Conservation (phyloP, 2,329 filamentous ascomycete species). For the Calcarisporium arbuscula region DNA sequence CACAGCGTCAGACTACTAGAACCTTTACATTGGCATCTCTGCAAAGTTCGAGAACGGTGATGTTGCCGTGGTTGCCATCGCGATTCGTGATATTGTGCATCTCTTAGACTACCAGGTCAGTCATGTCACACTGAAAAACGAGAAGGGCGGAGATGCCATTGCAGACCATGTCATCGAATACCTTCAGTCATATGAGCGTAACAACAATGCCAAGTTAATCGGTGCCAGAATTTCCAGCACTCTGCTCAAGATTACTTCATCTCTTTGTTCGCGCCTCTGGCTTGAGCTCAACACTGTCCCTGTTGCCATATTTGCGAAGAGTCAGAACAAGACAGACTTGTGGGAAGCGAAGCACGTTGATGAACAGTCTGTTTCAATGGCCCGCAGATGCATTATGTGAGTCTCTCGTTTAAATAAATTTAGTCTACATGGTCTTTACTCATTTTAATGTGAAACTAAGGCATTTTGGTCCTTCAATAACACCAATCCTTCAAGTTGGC, state of each 20-base stretch:
- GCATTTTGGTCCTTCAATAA: slow-evolving; percentile 65
- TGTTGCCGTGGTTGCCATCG: slow-evolving; percentile 56
- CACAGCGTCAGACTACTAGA: too few species aligned
- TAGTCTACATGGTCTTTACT: too few species aligned
- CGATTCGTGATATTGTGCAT: slow-evolving; percentile 69
- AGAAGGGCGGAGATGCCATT: slow-evolving; percentile 37
- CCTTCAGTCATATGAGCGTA: slow-evolving; percentile 53
- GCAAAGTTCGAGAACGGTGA: slow-evolving; percentile 44
- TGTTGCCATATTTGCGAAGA: slow-evolving; percentile 55
- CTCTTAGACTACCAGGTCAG: slow-evolving; percentile 65
- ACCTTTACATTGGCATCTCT: slow-evolving; percentile 56
- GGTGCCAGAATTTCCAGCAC: slow-evolving; percentile 63
- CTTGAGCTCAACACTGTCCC: slow-evolving; percentile 70
- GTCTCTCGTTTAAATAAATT: slow-evolving; percentile 24
- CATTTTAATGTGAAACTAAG: slow-evolving; percentile 30
- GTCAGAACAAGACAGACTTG: slow-evolving; percentile 32
- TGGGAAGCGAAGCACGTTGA: slow-evolving; percentile 59
- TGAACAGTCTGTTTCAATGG: slow-evolving; percentile 77
- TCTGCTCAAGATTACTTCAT: slow-evolving; percentile 54
- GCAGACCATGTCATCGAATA: slow-evolving; percentile 53
- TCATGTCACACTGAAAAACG: slow-evolving; percentile 40
- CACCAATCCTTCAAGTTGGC: slow-evolving; percentile 62
- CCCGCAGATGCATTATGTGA: slow-evolving; percentile 69
- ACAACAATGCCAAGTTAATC: slow-evolving; percentile 67
- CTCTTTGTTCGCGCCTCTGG: slow-evolving; percentile 67